Evolutionary conservation across 1,284 basidiomycete species (phyloP).

Genomic region (Austroboletus novae-zelandiae): DNA sequence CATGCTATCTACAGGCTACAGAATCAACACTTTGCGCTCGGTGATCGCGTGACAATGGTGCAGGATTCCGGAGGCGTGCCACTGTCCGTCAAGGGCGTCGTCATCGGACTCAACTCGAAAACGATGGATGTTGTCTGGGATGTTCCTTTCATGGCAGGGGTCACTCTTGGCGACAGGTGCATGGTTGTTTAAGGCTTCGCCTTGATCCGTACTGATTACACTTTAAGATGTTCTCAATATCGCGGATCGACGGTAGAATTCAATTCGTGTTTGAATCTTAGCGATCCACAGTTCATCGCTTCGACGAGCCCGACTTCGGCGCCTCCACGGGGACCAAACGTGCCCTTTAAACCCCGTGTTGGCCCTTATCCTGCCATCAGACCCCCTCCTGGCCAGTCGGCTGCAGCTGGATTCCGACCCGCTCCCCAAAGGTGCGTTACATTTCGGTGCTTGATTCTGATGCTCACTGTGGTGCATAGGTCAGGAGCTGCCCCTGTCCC

Average conservation of each 20-base stretch:
- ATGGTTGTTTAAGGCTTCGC: slow-evolving; percentile 10
- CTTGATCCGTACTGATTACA: neutral
- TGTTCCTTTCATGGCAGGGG: slow-evolving; percentile 90
- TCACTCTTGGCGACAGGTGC: slow-evolving; percentile 82
- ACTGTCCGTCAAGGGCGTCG: slow-evolving; percentile 88
- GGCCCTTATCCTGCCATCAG: slow-evolving; percentile 64
- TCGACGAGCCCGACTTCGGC: slow-evolving; percentile 57
- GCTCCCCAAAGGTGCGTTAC: slow-evolving; percentile 24
- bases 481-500: slow-evolving; percentile 30
- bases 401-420: slow-evolving; percentile 61
- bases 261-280: slow-evolving; percentile 83
- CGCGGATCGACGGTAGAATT: slow-evolving; percentile 85
- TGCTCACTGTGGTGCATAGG: slow-evolving; percentile 16
- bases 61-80: slow-evolving; percentile 95
- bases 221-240: slow-evolving; percentile 79
- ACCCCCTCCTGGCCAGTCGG: slow-evolving; percentile 47
- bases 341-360: slow-evolving; percentile 63
- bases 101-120: slow-evolving; percentile 83
- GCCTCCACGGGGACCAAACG: slow-evolving; percentile 37
- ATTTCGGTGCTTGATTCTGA: neutral
- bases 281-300: slow-evolving; percentile 76
- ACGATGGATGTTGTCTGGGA: slow-evolving; percentile 98
- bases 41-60: slow-evolving; percentile 97
- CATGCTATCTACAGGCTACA: slow-evolving; percentile 90
- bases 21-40: slow-evolving; percentile 86